Evolutionary conservation across 108 stramenopile species (phyloP), one percentile per base, ranked within the genome.

Genomic region (Cyclostephanos tholiformis): DNA sequence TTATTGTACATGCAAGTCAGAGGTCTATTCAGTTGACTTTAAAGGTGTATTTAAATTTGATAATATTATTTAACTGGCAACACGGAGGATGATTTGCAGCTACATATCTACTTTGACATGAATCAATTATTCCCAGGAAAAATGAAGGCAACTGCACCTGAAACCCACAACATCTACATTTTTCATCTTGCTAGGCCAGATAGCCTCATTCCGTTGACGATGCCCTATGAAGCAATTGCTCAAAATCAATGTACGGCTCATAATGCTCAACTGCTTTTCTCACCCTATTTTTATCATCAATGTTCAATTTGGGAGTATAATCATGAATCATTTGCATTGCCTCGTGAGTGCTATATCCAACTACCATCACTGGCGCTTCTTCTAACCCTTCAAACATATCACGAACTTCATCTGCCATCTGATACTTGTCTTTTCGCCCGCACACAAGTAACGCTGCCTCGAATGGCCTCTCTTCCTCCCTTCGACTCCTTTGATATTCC

Each of bases 191-290:
- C 11, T 41, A 41, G 41, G 12, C 9, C 17, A 4, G 25, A 29
- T 32, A 17, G 10, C 2, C 29, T 72, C 63, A 73, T 63, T 53
- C 77, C 32, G 46, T 58, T 23, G 23, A 41, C 35, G 79, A 69
- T n/a, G 73, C 70, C 50, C 80, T 74, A 17, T 67, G 55, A 13
- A 95, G 72, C 76, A 97, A 67, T 44, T 62, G 58, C 52, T 97
- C 94, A 83, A 95, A 97, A 67, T 97, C 92, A 83, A 97, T 94
- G 77, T 89, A 91, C 6, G 89, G 89, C 72, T 95, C 94, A 65
- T 96, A 96, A 71, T 97, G 97, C 69, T 96, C 83, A 19, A 95
- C 88, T 2, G 97, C 94, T 20, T 87, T 88, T 19, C 66, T 70
- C 19, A 96, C 93, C 13, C 95, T 85, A 71, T 86, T 83, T 22